phyloP scores from a whole-genome alignment of 805 yeast species.

The Candida nitratophila region DNA sequence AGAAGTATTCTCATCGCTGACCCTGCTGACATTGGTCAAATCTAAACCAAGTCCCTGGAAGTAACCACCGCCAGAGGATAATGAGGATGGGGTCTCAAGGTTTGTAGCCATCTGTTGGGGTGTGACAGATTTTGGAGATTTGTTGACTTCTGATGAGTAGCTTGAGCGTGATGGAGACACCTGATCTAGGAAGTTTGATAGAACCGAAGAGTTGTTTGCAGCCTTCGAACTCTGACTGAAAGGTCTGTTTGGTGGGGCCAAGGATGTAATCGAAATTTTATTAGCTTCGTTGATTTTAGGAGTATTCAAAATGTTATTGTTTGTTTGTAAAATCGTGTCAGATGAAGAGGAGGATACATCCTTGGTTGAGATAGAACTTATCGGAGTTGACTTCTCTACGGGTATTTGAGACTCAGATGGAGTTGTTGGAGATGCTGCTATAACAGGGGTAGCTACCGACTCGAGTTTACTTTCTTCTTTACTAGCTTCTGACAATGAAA shows the following conservation, averaged over 20 bases:
- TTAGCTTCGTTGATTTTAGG: conserved; percentile 2
- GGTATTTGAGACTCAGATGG: not conserved
- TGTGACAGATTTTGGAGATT: not conserved
- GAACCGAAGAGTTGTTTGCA: conserved; percentile 10
- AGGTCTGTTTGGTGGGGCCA: conserved; percentile 16
- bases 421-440: not conserved
- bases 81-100: not conserved
- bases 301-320: conserved; percentile 16
- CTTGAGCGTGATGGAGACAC: conserved; percentile 4
- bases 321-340: conserved; percentile 12
- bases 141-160: not conserved
- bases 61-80: not conserved
- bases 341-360: not conserved
- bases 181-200: conserved; percentile 14
- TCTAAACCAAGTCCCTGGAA: not conserved
- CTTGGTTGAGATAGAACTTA: not conserved
- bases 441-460: too few relatives aligned
- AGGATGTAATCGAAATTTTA: not conserved
- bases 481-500: not conserved
- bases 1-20: not conserved
- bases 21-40: not conserved
- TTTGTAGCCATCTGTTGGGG: not conserved
- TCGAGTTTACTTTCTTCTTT: not conserved
- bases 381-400: not conserved
- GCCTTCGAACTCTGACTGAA: conserved; percentile 8